Evolutionary conservation across 768 basidiomycete species (phyloP).

Genomic region (Agaricus bisporus): DNA sequence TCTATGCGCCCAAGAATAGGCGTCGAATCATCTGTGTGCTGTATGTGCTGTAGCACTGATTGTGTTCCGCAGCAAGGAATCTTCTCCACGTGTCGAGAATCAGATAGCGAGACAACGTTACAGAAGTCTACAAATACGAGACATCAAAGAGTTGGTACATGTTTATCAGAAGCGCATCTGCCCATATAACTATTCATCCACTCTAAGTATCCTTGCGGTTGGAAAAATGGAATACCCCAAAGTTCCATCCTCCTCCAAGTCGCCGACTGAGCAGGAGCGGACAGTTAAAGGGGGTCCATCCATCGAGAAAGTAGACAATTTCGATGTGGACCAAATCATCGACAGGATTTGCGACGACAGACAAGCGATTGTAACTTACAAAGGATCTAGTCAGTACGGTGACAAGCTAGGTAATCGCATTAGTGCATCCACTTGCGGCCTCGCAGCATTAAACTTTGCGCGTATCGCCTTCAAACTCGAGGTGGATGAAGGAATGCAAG

Average conservation of each 20-base stretch:
- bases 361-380: slow-evolving; percentile 37
- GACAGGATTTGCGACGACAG: slow-evolving; percentile 21
- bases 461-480: slow-evolving; percentile 34
- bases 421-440: slow-evolving; percentile 50
- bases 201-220: neutral
- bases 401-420: slow-evolving; percentile 24
- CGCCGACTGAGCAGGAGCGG: neutral
- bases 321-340: slow-evolving; percentile 5
- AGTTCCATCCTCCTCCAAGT: neutral
- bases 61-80: neutral
- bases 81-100: neutral
- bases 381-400: slow-evolving; percentile 51
- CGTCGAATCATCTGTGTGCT: neutral
- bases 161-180: neutral
- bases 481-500: slow-evolving; percentile 20
- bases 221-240: neutral
- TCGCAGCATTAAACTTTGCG: slow-evolving; percentile 63
- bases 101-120: neutral
- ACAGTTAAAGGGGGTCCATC: neutral
- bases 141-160: too few species aligned
- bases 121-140: neutral
- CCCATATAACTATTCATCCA: neutral
- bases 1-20: too few species aligned
- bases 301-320: neutral
- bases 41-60: neutral